These are phyloP conservation scores for Fusarium graminum DNA, from an alignment of 2,329 filamentous ascomycete species.

Conservation along the genomic window DNA sequence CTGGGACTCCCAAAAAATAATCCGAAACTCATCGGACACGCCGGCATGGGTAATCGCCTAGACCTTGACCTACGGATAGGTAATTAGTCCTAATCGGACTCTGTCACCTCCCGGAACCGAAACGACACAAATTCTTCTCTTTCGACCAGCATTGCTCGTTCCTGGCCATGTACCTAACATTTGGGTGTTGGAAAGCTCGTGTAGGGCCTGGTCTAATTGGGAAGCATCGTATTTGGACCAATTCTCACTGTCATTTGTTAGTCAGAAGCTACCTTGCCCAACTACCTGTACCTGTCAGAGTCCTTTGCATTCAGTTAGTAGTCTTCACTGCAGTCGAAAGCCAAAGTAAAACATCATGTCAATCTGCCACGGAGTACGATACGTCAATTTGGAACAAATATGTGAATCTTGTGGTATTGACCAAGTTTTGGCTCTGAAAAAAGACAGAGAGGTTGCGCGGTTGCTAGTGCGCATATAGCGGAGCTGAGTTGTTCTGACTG, in stretches of 20 bases:
- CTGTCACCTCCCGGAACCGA: constrained; percentile 30
- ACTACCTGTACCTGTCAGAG: too few relatives aligned
- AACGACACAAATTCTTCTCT: constrained; percentile 12
- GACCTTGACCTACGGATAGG: background rate
- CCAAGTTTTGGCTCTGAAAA: background rate
- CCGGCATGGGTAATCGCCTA: constrained; percentile 7
- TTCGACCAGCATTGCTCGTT: constrained; percentile 26
- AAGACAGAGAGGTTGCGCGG: constrained; percentile 2
- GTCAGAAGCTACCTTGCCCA: constrained; percentile 1
- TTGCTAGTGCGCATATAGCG: background rate
- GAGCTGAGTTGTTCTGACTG: constrained; percentile 7
- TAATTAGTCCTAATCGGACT: constrained; percentile 20
- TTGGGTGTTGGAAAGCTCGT: constrained; percentile 31
- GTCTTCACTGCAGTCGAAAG: background rate
- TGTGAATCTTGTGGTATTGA: constrained; percentile 5
- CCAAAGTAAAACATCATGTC: background rate
- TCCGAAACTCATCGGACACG: constrained; percentile 38
- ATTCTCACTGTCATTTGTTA: constrained; percentile 28
- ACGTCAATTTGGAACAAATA: constrained; percentile 6
- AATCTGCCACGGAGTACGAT: background rate
- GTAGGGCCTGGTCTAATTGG: constrained; percentile 18
- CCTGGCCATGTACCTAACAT: constrained; percentile 29
- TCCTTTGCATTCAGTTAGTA: background rate
- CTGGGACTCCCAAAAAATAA: constrained; percentile 9
- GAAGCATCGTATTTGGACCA: constrained; percentile 10